Evolutionary conservation across 441 rosid genomes (phyloP), one percentile per base, ranked within the genome.

Genomic region (Francoa sonchifolia): DNA sequence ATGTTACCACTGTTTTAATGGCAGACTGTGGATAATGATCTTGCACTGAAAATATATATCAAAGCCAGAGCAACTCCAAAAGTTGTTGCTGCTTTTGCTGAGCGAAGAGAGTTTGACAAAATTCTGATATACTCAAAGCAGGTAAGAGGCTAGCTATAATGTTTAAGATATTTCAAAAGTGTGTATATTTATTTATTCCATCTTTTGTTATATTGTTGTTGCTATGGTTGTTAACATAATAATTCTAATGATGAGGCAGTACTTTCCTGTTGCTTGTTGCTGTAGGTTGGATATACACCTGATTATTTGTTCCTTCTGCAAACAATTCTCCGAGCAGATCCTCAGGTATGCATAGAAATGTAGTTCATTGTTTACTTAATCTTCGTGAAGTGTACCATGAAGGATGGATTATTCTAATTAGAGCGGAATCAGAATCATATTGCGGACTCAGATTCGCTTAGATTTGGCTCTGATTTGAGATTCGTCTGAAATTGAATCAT

Each of bases 51-150:
- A 67, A 85, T 93, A 57, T 93, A 82, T 58, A 82, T 88, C 50
- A 93, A 93, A 72, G 99, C 99, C 22, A 75, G 96, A 64, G 99
- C 93, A 36, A 93, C 99, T 35, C 99, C 99, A 16, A 93, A 93
- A 77, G 99, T 93, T 62, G 97, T 93, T 17, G 96, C 99, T 22
- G 99, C 97, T 57, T 93, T 93, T 72, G 99, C 99, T 20, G 99
- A 93, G 66, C 63, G 99, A 51, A 82, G 97, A 62, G 99, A 93
- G 80, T 93, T 93, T 46, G 99, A 93, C 74, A 93, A 93, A 53
- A 93, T 93, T 52, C 46, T 93, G 63, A 79, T 93, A 49, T 93
- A 93, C 59, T 93, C 99, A 6, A 93, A 88, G 83, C 99, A 93
- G 95, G 99, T 93, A n/a, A n/a, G n/a, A n/a, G n/a, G n/a, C n/a